Evolutionary conservation across 1,284 basidiomycete genomes (phyloP), one percentile per base, ranked within the genome.

Genomic region (Leccinum pachyderme): DNA sequence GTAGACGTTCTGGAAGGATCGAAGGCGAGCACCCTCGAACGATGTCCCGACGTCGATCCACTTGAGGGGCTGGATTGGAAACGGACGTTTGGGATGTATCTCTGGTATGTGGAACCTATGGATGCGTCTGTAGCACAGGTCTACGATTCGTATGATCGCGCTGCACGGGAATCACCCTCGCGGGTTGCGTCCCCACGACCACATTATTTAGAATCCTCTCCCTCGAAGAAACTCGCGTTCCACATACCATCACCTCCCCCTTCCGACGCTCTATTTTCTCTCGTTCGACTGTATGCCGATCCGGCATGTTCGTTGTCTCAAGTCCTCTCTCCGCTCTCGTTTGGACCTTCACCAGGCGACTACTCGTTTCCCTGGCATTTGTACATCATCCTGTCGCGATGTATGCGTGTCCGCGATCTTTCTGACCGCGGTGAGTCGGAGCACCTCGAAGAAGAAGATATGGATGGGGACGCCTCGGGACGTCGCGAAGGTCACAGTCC

Each of bases 21-120:
- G 55, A 72, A 77, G 69, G 75, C 87, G 62, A 72, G 77, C 57
- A 74, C 79, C 57, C 62, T 80, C 32, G 87, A 89, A 61, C 76
- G 78, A 25, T 82, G 82, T 63, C 71, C 79, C 2, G 86, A 91
- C 54, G 73, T 93, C 22, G 77, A 83, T 52, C 78, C 97, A n/a
- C 80, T 87, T n/a, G 77, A 85, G 52, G 89, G 84, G 1, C 74
- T 98, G 51, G 95, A 97, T 71, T 99, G 97, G 97, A 96, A 96
- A 72, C 86, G 95, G 13, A 87, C 89, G 0, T 91, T 99, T 64
- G 97, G 94, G 2, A 74, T 98, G 47, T 87, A 90, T 61, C 75
- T 99, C 13, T 99, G 97, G 97, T 98, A 89, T 71, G 87, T 85
- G 1, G 80, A 87, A 50, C 78, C 84, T 0, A 81, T 91, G 64